Conservation (phyloP, 2,329 filamentous ascomycete species). For the Bipolaris victoriae region DNA sequence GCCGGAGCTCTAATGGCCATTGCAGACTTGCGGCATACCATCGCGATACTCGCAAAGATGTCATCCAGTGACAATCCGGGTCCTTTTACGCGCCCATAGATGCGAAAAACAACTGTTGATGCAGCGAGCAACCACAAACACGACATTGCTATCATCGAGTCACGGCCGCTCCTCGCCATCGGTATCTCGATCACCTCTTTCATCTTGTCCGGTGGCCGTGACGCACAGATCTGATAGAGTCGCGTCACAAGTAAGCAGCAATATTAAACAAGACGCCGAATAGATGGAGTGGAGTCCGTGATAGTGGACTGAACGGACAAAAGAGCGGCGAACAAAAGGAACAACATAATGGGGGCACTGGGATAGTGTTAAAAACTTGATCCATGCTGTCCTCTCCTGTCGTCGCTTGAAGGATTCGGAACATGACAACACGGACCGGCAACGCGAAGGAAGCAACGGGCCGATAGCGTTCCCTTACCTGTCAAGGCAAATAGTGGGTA, state of each 20-base stretch:
- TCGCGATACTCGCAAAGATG: conserved; percentile 20
- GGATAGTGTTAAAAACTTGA: conserved; percentile 6
- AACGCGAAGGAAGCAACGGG: conserved; percentile 1
- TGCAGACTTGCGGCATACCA: conserved; percentile 13
- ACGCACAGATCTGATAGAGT: not conserved
- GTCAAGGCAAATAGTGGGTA: conserved; percentile 4
- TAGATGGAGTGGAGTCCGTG: conserved; percentile 3
- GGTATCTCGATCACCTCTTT: conserved; percentile 14
- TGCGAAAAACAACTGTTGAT: conserved; percentile 19
- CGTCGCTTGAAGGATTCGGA: too few relatives aligned
- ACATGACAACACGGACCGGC: not conserved
- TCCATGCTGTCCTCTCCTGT: conserved; percentile 7
- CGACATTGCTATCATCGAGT: conserved; percentile 29
- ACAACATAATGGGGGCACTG: not conserved
- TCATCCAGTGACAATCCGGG: conserved; percentile 29
- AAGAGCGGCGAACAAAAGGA: not conserved
- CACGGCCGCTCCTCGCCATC: conserved; percentile 25
- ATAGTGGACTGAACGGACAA: not conserved
- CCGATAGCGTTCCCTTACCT: conserved; percentile 5
- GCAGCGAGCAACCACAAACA: conserved; percentile 26
- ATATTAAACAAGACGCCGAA: not conserved
- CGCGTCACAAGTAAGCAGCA: not conserved
- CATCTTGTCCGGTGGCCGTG: conserved; percentile 10
- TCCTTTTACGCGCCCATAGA: conserved; percentile 23
- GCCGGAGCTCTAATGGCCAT: not conserved